A percentile compares a stretch with the other conserved stretches of the same genome.
phyloP scores from a whole-genome alignment of 257 asterid genomes.

The Salvia hispanica region DNA sequence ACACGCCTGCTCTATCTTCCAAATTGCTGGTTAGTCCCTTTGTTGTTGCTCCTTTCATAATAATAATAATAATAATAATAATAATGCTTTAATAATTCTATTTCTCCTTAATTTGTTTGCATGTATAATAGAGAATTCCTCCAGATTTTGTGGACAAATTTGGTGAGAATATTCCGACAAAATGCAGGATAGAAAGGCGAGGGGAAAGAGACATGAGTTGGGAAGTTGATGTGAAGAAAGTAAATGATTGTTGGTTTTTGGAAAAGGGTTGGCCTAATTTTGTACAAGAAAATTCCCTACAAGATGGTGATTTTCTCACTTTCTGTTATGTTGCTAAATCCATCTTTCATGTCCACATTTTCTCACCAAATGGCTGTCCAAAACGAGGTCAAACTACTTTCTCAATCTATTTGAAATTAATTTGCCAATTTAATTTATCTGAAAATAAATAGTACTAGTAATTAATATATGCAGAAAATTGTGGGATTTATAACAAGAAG shows the following conservation, averaged over 20 bases:
- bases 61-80: background rate
- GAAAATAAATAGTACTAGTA: no score
- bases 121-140: conserved; percentile 36
- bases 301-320: conserved; percentile 35
- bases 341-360: conserved; percentile 31
- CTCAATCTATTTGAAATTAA: no score
- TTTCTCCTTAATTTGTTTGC: background rate
- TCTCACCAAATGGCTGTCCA: conserved; percentile 33
- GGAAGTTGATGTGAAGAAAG: conserved; percentile 32
- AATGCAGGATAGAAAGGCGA: conserved; percentile 23
- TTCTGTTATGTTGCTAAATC: conserved; percentile 34
- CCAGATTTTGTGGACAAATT: conserved; percentile 38
- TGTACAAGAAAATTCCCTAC: conserved; percentile 35
- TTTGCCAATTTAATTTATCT: no score
- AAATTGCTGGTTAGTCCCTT: conserved; percentile 34
- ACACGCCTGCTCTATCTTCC: conserved; percentile 21
- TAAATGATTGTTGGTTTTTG: conserved; percentile 32
- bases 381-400: conserved; percentile 3
- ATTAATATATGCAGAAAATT: conserved; percentile 22
- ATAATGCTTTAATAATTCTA: background rate
- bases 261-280: conserved; percentile 45
- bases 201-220: background rate
- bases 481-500: background rate
- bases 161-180: conserved; percentile 29
- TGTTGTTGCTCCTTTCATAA: background rate